These are phyloP conservation scores for Clarireedia hainanense DNA, from an alignment of 2,329 filamentous ascomycete genomes.

Conservation along the genomic window DNA sequence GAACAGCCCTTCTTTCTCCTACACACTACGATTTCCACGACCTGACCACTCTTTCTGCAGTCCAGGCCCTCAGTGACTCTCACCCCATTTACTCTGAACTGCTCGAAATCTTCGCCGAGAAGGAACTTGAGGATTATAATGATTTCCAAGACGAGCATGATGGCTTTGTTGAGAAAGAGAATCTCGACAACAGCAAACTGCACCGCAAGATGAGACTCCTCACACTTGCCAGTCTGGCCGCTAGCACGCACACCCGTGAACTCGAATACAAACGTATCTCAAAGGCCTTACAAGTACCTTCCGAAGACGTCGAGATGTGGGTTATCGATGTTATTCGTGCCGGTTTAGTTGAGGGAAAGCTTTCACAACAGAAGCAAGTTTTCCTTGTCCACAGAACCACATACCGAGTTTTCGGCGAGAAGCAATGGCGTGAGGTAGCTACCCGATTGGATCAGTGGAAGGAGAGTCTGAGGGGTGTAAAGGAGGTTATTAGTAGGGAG, in stretches of 20 bases:
- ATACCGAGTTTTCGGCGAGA: constrained; percentile 94
- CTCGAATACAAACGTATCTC: constrained; percentile 83
- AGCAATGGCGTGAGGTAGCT: constrained; percentile 95
- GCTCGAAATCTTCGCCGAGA: constrained; percentile 89
- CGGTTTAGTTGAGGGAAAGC: constrained; percentile 90
- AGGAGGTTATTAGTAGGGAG: constrained; percentile 70
- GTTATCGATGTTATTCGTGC: constrained; percentile 97
- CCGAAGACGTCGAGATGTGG: constrained; percentile 92
- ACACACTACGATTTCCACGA: constrained; percentile 68
- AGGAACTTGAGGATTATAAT: constrained; percentile 90
- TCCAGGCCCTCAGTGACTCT: constrained; percentile 80
- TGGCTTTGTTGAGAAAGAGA: constrained; percentile 72
- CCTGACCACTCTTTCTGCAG: constrained; percentile 61
- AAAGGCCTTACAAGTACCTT: constrained; percentile 73
- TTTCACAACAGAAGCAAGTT: constrained; percentile 84
- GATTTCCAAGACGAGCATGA: constrained; percentile 91
- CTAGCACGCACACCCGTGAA: constrained; percentile 73
- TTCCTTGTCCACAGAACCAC: constrained; percentile 95
- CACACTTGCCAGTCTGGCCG: constrained; percentile 83
- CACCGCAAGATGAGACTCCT: constrained; percentile 95
- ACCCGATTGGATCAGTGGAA: constrained; percentile 88
- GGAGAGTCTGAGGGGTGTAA: constrained; percentile 68
- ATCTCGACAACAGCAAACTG: constrained; percentile 63
- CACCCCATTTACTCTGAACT: constrained; percentile 84
- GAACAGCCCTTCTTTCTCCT: constrained; percentile 57